These are phyloP conservation scores for Auriscalpium vulgare DNA, from an alignment of 768 basidiomycete species.

Conservation along the genomic window DNA sequence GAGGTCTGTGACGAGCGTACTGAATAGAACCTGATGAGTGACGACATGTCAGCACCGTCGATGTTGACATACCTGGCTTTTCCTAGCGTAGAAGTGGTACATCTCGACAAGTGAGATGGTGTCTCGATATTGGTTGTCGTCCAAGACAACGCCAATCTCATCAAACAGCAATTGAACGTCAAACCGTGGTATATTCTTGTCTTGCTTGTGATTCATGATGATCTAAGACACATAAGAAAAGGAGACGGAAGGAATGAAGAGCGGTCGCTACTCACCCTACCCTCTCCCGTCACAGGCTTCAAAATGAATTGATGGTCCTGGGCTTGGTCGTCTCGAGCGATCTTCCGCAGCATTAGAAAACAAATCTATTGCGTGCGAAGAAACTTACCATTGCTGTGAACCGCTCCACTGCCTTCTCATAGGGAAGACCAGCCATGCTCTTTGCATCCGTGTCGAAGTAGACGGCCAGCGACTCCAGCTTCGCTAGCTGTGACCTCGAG, in stretches of 20 bases:
- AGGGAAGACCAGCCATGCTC: slow-evolving; percentile 64
- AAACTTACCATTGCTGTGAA: slow-evolving; percentile 64
- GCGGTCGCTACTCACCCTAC: slow-evolving; percentile 47
- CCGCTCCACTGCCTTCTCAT: slow-evolving; percentile 56
- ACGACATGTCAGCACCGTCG: slow-evolving; percentile 10
- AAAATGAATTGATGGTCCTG: slow-evolving; percentile 86
- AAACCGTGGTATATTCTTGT: slow-evolving; percentile 70
- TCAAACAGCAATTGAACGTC: slow-evolving; percentile 86
- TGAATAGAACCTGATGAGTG: slow-evolving; percentile 23
- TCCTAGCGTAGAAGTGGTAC: slow-evolving; percentile 90
- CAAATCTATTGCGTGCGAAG: neutral
- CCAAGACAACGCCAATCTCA: slow-evolving; percentile 86
- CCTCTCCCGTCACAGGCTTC: slow-evolving; percentile 93
- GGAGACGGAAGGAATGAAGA: neutral
- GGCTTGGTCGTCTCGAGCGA: slow-evolving; percentile 38
- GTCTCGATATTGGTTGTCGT: slow-evolving; percentile 92
- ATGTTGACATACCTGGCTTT: slow-evolving; percentile 49
- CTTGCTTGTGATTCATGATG: slow-evolving; percentile 72
- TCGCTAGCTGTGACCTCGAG: slow-evolving; percentile 53
- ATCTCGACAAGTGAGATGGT: slow-evolving; percentile 89
- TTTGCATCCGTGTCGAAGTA: slow-evolving; percentile 93
- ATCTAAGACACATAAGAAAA: slow-evolving; percentile 39
- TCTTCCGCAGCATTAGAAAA: slow-evolving; percentile 25
- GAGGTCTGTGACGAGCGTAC: slow-evolving; percentile 80
- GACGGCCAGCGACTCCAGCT: slow-evolving; percentile 76